Conservation (phyloP, 1,284 basidiomycete species). For the Papiliotrema laurentii region DNA sequence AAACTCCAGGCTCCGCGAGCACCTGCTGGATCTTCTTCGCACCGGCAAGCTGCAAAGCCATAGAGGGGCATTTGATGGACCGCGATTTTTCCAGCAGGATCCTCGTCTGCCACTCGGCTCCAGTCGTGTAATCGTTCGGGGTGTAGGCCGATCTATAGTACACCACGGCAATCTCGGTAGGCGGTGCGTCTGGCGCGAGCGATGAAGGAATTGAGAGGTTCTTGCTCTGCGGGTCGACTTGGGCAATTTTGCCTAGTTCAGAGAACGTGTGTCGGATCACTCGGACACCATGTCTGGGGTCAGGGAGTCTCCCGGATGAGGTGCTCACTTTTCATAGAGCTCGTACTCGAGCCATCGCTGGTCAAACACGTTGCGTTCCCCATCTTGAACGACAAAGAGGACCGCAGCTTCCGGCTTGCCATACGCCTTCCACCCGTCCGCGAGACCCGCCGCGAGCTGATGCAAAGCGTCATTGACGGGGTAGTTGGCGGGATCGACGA, state of each 20-base stretch:
- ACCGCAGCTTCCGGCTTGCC: conserved; percentile 49
- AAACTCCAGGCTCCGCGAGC: conserved; percentile 65
- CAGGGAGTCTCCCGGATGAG: background rate
- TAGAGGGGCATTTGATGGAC: conserved; percentile 90
- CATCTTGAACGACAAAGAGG: conserved; percentile 82
- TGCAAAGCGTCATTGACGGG: conserved; percentile 70
- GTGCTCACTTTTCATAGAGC: conserved; percentile 63
- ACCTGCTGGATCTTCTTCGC: conserved; percentile 95
- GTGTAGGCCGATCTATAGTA: conserved; percentile 88
- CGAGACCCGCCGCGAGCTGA: conserved; percentile 70
- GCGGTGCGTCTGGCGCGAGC: conserved; percentile 28
- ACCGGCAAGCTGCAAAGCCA: conserved; percentile 88
- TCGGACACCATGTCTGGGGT: conserved; percentile 63
- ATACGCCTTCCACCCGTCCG: conserved; percentile 73
- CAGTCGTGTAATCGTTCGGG: conserved; percentile 70
- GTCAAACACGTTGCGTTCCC: conserved; percentile 95
- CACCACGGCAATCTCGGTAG: conserved; percentile 69
- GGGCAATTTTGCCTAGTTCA: conserved; percentile 57
- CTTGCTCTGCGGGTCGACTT: conserved; percentile 50
- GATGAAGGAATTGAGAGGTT: conserved; percentile 52
- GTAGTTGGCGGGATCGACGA: conserved; percentile 57
- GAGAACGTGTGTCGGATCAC: conserved; percentile 71
- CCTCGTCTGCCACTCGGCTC: conserved; percentile 64
- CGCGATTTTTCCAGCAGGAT: conserved; percentile 68
- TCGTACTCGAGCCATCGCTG: conserved; percentile 86